Conservation (phyloP, 2,329 filamentous ascomycete genomes). For the Erysiphe pulchra region DNA sequence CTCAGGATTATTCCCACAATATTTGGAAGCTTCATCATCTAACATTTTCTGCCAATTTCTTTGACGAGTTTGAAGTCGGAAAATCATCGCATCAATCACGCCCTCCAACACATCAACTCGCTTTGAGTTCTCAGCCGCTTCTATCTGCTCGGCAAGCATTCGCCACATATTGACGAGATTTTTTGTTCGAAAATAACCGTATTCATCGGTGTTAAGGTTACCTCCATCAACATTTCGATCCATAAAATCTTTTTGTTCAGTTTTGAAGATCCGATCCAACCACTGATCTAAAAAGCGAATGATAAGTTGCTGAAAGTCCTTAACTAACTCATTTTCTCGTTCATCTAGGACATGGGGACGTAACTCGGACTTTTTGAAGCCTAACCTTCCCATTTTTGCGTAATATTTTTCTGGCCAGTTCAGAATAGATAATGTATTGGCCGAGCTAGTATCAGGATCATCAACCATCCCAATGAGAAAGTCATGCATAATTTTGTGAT, state of each 20-base stretch:
- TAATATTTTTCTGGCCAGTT: conserved; percentile 95
- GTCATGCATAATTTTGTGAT: conserved; percentile 88
- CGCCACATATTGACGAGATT: conserved; percentile 90
- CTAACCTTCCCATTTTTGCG: conserved; percentile 78
- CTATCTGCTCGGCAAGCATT: conserved; percentile 83
- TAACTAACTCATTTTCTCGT: conserved; percentile 68
- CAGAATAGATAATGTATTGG: conserved; percentile 73
- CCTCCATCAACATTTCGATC: conserved; percentile 47
- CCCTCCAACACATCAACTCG: conserved; percentile 81
- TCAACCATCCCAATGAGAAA: conserved; percentile 66
- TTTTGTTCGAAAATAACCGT: conserved; percentile 76
- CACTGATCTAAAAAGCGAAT: conserved; percentile 90
- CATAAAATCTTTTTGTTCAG: conserved; percentile 59
- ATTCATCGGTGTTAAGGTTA: conserved; percentile 65
- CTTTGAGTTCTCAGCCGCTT: conserved; percentile 60
- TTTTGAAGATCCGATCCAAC: conserved; percentile 76
- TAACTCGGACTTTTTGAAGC: conserved; percentile 52
- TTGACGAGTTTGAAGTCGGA: conserved; percentile 60
- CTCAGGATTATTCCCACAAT: conserved; percentile 30
- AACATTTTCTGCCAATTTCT: conserved; percentile 69
- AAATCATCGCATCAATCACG: conserved; percentile 88
- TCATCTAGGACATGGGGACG: conserved; percentile 73
- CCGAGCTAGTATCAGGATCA: conserved; percentile 59
- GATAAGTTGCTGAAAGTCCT: conserved; percentile 84
- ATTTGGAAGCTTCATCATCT: conserved; percentile 58